Base-by-base conservation (phyloP, 441 rosid genomes). In the Kokia cookei region DNA sequence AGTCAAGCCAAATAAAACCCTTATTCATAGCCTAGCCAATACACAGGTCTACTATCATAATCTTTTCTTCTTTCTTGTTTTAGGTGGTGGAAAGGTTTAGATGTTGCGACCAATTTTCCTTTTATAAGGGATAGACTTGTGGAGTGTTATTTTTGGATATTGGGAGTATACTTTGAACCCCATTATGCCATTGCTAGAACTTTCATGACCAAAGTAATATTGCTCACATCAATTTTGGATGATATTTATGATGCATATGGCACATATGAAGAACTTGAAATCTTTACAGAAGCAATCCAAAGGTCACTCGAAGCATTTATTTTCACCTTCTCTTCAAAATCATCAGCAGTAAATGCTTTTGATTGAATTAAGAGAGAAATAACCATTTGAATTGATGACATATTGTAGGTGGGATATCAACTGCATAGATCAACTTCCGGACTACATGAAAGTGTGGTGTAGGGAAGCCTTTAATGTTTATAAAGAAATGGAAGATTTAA, bases 31-130 rank as follows among this genome's bases (percentile, higher is more conserved):
- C 35, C 35, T 29, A 29, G 35, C 35, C 0, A 29, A 3, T 29
- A 29, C 35, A 29, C 35, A 29, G 35, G 35, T 29, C 35, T 29
- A 29, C 35, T 4, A 29, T 2, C 76, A 79, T 4, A 35, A 71
- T 22, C 58, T 13, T n/a, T 19, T 29, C 32, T 29, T 29, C 32
- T 29, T 29, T 29, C 32, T 29, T 29, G 32, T 29, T 29, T 29
- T 3, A 89, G 89, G 79, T 87, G 91, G 89, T 82, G 84, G 86
- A 79, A 71, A 22, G 73, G 75, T 2, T 13, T 78, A 61, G 79
- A 84, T 22, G 7, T 82, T 32, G 13, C 66, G 11, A 71, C 50
- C 2, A 84, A 83, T 69, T 42, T 86, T 24, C 81, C 86, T 0
- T 89, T 71, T 69, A 76, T 81, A n/a, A 75, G 89, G 29, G 86